Base-by-base conservation (phyloP, 805 yeast genomes). In the Metschnikowia vanudenii region DNA sequence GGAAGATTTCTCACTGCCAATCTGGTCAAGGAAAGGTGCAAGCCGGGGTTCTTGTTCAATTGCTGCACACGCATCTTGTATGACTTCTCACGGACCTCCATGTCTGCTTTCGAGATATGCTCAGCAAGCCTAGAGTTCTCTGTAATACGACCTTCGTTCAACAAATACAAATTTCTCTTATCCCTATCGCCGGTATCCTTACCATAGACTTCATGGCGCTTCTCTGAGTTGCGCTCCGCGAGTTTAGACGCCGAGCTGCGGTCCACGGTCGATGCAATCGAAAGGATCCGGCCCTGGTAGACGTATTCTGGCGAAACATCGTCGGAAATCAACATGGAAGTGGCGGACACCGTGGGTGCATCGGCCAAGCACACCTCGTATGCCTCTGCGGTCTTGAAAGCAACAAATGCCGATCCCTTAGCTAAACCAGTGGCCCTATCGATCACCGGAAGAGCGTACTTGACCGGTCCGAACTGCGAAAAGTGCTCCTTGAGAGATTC, bases 1-100 rank as follows among this genome's bases (percentile, higher is more conserved):
- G 99, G 99, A 42, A 94, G 68, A 63, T 94, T 94, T 69, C 99
- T 80, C 48, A 94, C 80, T 9, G 99, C 99, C 63, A 94, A 78
- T 73, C 99, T 82, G 1, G 98, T 92, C 68, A 92, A 71, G n/a
- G 97, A 88, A 49, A 94, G 71, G 74, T 92, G 98, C 60, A 94
- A 74, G 11, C 94, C 74, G 16, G 98, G 96, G 66, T 92, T 94
- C 57, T 88, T 87, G 63, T 85, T 84, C 59, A 94, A 78, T 71
- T 92, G 97, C 59, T 88, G 88, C 37, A 88, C 90, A 68, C 99
- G 80, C 61, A 88, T 72, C 55, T 84, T 78, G 67, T 81, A 89
- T 0, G 97, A 88, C 63, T 90, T 84, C 51, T 91, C 96, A 66
- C 99, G 81, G 40, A 92, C 69, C 59, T 87, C 95, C 73, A 90